phyloP scores from a whole-genome alignment of 106 monocot species.

The Cymbidium sinense region DNA sequence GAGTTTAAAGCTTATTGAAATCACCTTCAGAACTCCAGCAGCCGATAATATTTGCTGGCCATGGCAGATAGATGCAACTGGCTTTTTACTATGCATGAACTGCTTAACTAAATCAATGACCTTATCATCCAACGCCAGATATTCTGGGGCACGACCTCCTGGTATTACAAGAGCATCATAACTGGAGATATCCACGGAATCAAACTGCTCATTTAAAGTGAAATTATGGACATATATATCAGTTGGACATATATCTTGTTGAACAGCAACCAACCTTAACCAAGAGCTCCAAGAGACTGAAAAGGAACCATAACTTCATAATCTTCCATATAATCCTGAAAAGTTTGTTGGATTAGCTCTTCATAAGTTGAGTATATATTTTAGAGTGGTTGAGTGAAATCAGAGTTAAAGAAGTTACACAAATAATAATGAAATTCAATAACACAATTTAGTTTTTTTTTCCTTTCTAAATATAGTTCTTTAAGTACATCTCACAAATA shows the following conservation, averaged over 20 bases:
- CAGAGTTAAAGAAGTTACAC: neutral
- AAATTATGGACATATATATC: constrained; percentile 84
- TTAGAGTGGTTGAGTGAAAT: neutral
- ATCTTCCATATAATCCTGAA: constrained; percentile 91
- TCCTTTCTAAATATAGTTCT: neutral
- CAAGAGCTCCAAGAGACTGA: constrained; percentile 80
- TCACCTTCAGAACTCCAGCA: constrained; percentile 91
- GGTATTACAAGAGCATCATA: constrained; percentile 93
- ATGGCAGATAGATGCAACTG: constrained; percentile 93
- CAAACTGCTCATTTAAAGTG: constrained; percentile 48
- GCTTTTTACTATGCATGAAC: constrained; percentile 68
- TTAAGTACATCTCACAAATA: neutral
- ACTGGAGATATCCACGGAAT: constrained; percentile 30
- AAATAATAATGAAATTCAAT: neutral
- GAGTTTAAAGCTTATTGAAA: neutral
- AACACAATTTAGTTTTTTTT: neutral
- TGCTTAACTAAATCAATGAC: constrained; percentile 67
- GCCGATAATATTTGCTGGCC: constrained; percentile 93
- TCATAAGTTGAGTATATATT: neutral
- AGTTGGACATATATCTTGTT: constrained; percentile 73
- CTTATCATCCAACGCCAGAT: constrained; percentile 71
- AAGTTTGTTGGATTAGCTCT: neutral
- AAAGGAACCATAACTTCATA: constrained; percentile 97
- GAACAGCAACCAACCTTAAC: constrained; percentile 70
- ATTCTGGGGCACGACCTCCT: constrained; percentile 87